phyloP scores from a whole-genome alignment of 2,329 filamentous ascomycete genomes.

The Exophiala dermatitidis region DNA sequence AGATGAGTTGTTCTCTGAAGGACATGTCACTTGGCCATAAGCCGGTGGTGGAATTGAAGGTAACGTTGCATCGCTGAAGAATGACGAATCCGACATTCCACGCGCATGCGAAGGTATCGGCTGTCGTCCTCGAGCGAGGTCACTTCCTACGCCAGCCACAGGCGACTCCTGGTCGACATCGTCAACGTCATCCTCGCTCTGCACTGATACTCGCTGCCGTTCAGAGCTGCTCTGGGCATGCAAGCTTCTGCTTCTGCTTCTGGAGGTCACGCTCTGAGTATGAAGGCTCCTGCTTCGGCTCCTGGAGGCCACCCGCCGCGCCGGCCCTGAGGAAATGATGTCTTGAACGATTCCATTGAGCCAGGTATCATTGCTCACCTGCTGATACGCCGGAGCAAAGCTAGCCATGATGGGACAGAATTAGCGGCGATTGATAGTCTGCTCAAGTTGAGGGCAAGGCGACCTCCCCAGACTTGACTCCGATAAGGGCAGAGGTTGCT shows the following conservation, averaged over 20 bases:
- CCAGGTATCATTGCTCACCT: constrained; percentile 2
- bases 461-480: no score
- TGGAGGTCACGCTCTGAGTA: no score
- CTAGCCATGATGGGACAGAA: neutral
- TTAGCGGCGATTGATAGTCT: no score
- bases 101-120: neutral
- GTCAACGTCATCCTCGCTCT: neutral
- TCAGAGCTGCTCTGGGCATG: neutral
- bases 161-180: neutral
- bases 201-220: neutral
- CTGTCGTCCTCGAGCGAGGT: neutral
- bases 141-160: neutral
- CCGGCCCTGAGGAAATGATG: neutral
- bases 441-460: no score
- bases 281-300: neutral
- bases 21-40: neutral
- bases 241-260: no score
- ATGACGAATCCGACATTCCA: neutral
- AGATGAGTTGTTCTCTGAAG: neutral
- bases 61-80: neutral
- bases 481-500: no score
- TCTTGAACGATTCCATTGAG: neutral
- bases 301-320: neutral
- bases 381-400: constrained; percentile 2
- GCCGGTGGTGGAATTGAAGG: neutral